phyloP scores from a whole-genome alignment of 257 asterid genomes.

The Przewalskia tangutica region DNA sequence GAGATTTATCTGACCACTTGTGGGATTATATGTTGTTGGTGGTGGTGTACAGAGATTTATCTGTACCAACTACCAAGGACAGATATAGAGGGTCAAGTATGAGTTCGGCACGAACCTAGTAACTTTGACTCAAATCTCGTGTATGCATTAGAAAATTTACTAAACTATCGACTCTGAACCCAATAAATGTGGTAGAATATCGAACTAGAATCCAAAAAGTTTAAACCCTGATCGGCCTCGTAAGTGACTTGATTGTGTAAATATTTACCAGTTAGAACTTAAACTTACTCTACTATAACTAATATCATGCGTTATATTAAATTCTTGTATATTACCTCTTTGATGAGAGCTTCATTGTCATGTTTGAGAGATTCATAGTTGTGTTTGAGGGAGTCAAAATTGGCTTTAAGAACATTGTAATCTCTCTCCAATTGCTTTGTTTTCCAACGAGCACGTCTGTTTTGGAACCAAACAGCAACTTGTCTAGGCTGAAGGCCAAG shows the following conservation, averaged over 20 bases:
- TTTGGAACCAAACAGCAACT: conserved; percentile 96
- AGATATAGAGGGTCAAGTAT: background rate
- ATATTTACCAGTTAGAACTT: background rate
- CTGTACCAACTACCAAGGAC: background rate
- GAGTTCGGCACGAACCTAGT: background rate
- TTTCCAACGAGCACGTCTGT: conserved; percentile 87
- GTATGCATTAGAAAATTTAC: too few relatives aligned
- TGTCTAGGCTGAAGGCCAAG: conserved; percentile 90
- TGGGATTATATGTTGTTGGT: too few relatives aligned
- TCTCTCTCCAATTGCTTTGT: conserved; percentile 87
- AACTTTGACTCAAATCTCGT: background rate
- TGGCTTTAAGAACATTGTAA: conserved; percentile 59
- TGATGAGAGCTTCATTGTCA: conserved; percentile 53
- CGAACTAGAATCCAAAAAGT: background rate
- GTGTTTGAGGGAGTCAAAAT: conserved; percentile 51
- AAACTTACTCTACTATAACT: background rate
- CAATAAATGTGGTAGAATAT: background rate
- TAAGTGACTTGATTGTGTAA: background rate
- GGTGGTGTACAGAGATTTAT: background rate
- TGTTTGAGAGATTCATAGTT: conserved; percentile 39
- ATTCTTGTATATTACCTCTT: conserved; percentile 34
- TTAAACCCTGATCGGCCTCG: background rate
- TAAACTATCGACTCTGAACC: background rate
- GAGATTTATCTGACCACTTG: background rate
- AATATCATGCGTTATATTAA: background rate